Base-by-base conservation (phyloP, 1,139 yeast species). In the Yamadazyma membranifaciens region DNA sequence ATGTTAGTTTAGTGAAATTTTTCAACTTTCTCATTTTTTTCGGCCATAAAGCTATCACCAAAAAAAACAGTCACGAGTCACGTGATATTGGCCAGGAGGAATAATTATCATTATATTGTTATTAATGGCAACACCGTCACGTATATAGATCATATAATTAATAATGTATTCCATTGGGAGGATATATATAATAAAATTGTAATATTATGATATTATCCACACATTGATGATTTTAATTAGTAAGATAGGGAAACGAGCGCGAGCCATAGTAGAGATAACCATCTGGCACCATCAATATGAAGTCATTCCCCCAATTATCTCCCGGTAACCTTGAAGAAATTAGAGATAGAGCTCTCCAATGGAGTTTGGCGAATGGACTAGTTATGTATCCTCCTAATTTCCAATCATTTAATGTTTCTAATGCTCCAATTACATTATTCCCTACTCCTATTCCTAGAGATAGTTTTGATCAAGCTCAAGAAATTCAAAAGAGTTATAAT, bases 401-500 rank as follows among this genome's bases (percentile, higher is more conserved):
- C 59, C 37, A 62, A 15, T 34, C 47, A 1, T 69, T 56, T 46
- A 68, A 64, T 56, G 83, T 87, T 13, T 73, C 72, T 37, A 77
- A 76, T 45, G 96, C 96, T 3, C 98, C 98, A 20, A 80, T 88
- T 10, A 91, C 98, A 1, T 56, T 91, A 33, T 88, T 75, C 55
- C 99, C 98, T 3, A 87, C 98, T 0, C 96, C 96, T 9, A 81
- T 91, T 49, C 91, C 96, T 2, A 72, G 65, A 46, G 41, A 56
- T 2, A 80, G 86, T 38, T 91, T 87, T 57, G 68, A 78, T 14
- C 71, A 74, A 44, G 95, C 96, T 1, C 56, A 78, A 27, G 64
- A 62, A 6, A 83, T 89, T n/a, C 96, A 89, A 57, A 63, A 69
- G 37, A 57, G 65, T 11, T 92, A 81, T 68, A 88, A 91, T 56